Conservation (phyloP, 495 filamentous ascomycete genomes). For the Rhypophila decipiens region DNA sequence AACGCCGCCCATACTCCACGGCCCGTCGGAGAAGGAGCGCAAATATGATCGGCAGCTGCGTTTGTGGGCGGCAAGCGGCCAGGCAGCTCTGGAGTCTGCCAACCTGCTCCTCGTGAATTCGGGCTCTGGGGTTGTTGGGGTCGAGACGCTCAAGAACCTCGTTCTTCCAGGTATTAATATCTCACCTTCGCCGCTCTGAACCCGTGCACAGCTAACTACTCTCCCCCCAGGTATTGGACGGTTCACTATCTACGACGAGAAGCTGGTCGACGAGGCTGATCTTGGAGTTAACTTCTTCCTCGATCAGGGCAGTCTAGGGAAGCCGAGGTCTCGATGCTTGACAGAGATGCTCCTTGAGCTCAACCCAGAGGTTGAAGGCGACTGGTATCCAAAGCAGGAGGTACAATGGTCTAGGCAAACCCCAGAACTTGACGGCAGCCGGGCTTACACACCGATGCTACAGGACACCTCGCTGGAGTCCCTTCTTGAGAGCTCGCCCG, state of each 20-base stretch:
- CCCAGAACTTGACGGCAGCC: neutral
- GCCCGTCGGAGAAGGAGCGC: constrained; percentile 78
- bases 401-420: constrained; percentile 13
- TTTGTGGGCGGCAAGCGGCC: constrained; percentile 89
- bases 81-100: constrained; percentile 81
- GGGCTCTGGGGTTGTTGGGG: constrained; percentile 72
- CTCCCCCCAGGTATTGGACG: constrained; percentile 88
- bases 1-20: constrained; percentile 48
- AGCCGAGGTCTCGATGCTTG: constrained; percentile 70
- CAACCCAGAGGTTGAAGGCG: constrained; percentile 89
- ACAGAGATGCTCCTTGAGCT: constrained; percentile 75
- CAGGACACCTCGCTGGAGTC: constrained; percentile 26
- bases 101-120: constrained; percentile 85
- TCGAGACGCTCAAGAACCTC: constrained; percentile 95
- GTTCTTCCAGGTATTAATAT: constrained; percentile 63
- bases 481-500: constrained; percentile 40
- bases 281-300: constrained; percentile 96
- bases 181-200: too few species aligned
- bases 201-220: too few species aligned
- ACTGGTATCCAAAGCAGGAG: constrained; percentile 43
- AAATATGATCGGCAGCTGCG: constrained; percentile 96
- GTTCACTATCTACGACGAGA: constrained; percentile 88
- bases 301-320: constrained; percentile 69
- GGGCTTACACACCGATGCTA: constrained; percentile 12
- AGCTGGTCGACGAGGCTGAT: constrained; percentile 70